Evolutionary conservation across 1,284 basidiomycete genomes (phyloP), one percentile per base, ranked within the genome.

Genomic region (Irpex lacteus): DNA sequence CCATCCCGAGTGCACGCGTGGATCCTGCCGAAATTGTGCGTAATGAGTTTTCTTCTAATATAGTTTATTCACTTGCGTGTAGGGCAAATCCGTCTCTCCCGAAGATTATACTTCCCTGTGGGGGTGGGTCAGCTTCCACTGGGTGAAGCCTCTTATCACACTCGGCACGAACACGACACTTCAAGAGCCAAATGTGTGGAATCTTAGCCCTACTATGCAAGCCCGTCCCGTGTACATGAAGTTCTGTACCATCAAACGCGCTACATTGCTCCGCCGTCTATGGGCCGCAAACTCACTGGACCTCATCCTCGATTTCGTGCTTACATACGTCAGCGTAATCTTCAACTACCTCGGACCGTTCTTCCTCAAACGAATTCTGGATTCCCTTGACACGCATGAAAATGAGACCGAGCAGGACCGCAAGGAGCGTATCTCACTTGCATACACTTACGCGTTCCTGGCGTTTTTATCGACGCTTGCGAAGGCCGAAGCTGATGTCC

Each of bases 41-140:
- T 75, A 19, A 26, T 19, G 36, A 47, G 9, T n/a, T 26, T 55
- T 44, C 19, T 36, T 18, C 8, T 11, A 18, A 50, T 40, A 9
- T 47, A 15, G 47, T 21, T 64, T 26, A 37, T 54, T 52, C 56
- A 49, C 40, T 58, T 40, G 50, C 36, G 64, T 47, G 26, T 60
- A 88, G 87, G 86, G 85, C 6, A 70, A 75, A 61, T 73, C 81
- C n/a, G 70, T 88, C 50, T 80, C 84, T 0, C 86, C 86, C 0
- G 94, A 96, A 73, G 93, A 95, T 71, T 88, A 89, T 67, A 90
- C 90, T 3, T 82, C 87, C 0, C 79, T 96, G 0, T 88, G 83
- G 77, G 82, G 85, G 5, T 95, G 93, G 90, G 76, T 91, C n/a
- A 87, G 89, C 0, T 96, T 95, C 76, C 77, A 72, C 34, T 96